phyloP scores from a whole-genome alignment of 495 filamentous ascomycete species.

The Thozetella sp. region DNA sequence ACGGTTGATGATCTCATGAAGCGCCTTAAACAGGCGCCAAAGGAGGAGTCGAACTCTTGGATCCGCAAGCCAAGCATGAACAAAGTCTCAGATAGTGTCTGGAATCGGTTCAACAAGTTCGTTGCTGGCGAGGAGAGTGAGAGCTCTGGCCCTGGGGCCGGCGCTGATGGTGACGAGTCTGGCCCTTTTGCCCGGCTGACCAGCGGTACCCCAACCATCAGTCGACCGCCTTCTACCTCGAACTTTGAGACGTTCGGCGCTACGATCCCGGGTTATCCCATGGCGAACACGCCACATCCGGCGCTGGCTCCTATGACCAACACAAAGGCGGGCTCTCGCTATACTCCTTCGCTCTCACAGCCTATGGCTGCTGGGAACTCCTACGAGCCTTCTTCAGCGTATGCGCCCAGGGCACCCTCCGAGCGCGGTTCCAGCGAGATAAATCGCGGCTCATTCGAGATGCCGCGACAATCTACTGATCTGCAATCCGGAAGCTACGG shows the following conservation, averaged over 20 bases:
- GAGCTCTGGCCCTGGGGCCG: constrained; percentile 56
- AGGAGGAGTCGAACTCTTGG: constrained; percentile 70
- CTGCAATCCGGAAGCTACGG: constrained; percentile 28
- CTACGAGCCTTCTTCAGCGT: constrained; percentile 38
- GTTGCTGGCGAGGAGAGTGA: constrained; percentile 87
- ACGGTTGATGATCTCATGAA: constrained; percentile 82
- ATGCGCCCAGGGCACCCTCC: constrained; percentile 43
- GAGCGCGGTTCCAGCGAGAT: constrained; percentile 44
- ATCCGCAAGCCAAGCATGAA: constrained; percentile 94
- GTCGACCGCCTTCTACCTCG: constrained; percentile 72
- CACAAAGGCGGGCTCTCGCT: constrained; percentile 56
- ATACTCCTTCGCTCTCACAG: constrained; percentile 55
- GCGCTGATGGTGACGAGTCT: constrained; percentile 58
- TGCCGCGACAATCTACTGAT: constrained; percentile 43
- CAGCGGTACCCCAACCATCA: constrained; percentile 78
- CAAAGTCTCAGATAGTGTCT: constrained; percentile 85
- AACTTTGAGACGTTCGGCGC: constrained; percentile 72
- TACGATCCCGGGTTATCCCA: constrained; percentile 28
- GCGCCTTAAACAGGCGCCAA: constrained; percentile 80
- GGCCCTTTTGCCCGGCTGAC: constrained; percentile 84
- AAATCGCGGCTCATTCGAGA: constrained; percentile 40
- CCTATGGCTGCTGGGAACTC: constrained; percentile 21
- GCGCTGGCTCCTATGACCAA: constrained; percentile 23
- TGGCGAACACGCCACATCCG: constrained; percentile 25
- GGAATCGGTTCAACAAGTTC: constrained; percentile 91